Base-by-base conservation (phyloP, 225 moss, liverwort and hornwort genomes). In the Neckera pumila region DNA sequence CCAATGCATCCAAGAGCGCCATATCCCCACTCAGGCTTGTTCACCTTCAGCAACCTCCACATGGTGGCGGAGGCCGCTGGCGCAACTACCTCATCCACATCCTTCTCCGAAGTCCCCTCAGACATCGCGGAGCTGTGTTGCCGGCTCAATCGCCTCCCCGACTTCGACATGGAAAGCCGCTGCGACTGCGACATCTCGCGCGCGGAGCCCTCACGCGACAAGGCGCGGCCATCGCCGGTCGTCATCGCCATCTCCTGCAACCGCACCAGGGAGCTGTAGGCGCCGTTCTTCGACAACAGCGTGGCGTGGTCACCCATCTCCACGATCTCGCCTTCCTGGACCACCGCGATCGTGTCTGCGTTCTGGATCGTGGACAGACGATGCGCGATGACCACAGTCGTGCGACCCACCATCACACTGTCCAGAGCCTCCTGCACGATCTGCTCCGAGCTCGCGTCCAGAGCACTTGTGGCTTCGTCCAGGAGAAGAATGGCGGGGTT, bases 381-480 rank as follows among this genome's bases (percentile, higher is more conserved):
- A 86, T 96, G 96, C 8, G 96, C 96, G 7, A 96, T 92, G 60
- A 96, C 88, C 9, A 96, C 77, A 9, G 96, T 96, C 19, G 96
- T 96, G 67, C 96, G 94, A 23, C 95, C 95, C 26, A 96, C 93
- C 94, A 94, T 96, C 67, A 95, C 93, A 6, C 91, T 90, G 86
- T 96, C 95, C 38, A 96, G 91, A 16, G 96, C 96, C 58, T 94
- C 93, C 86, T 96, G 96, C 84, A 96, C 96, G 76, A 95, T 93
- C 53, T 96, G 94, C 89, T 96, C 96, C 51, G 95, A 96, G 86
- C 92, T 92, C 38, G 95, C 93, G 80, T 96, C 96, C 69, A 96
- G 85, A 18, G 96, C 96, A 89, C 96, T 96, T 20, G 96, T 96
- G 31, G 96, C 96, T 89, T 96, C 96, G 73, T 96, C 96, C 56